Base-by-base conservation (phyloP, 768 basidiomycete species). In the Russula ochroleuca region DNA sequence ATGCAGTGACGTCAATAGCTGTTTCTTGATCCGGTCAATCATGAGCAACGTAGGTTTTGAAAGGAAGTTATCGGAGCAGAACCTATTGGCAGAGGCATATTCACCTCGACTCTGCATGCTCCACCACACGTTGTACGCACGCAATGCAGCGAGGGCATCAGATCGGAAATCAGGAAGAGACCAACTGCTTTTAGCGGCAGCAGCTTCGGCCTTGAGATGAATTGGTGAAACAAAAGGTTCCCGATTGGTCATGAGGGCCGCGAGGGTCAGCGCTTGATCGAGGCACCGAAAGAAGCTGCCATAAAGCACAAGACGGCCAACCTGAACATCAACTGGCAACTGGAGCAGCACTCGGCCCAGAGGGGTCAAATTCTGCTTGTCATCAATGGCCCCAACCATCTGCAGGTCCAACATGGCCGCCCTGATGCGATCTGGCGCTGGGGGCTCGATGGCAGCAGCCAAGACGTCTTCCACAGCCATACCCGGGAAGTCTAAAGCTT, bases 221-320 rank as follows among this genome's bases (percentile, higher is more conserved):
- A 88, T 81, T 0, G 95, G 95, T 0, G 87, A 83, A 61, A 95
- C 73, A 79, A 97, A 98, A 6, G 94, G 92, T 63, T 96, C 94
- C 37, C 94, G 88, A 68, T 91, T 90, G 15, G 90, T 85, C 68
- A 97, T 76, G 69, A 97, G 87, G 7, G 93, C 92, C n/a, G 95
- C 94, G 53, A 97, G 81, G 5, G 93, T 92, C 65, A 98, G 74
- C 0, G 92, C 90, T 56, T 86, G 83, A 72, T 94, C 90, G 47
- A 98, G 79, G 74, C 94, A 97, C 63, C 89, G 85, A 85, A 96
- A 96, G 79, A 97, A 91, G 70, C 86, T 85, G 19, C 95, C 95
- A 73, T 87, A 93, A 5, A 98, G 80, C 57, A 94, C 88, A 54
- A 98, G 78, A 61, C 93, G 86, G 56, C 93, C 95, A 77, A 98